Percentiles rank a stretch among this genome's conserved stretches.
Conservation (phyloP, 805 yeast species). For the Sungouiella blattae region DNA sequence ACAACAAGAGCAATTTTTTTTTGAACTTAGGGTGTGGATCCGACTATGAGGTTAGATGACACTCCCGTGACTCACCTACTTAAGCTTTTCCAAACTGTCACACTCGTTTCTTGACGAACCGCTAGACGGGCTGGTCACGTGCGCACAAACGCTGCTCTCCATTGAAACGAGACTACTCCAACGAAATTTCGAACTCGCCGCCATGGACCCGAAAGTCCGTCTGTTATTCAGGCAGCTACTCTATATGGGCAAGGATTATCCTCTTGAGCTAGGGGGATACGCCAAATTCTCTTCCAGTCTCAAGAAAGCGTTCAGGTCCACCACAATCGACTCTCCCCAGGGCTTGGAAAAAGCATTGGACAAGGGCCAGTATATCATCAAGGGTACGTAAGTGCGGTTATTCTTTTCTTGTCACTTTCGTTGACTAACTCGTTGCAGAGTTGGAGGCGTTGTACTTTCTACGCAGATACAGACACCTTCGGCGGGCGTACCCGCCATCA, state of each 20-base stretch:
- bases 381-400: slow-evolving; percentile 17
- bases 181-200: neutral
- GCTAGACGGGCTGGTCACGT: too few species aligned
- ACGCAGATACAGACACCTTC: slow-evolving; percentile 27
- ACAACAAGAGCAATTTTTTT: too few species aligned
- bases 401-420: neutral
- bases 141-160: neutral
- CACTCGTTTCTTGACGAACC: too few species aligned
- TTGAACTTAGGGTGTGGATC: too few species aligned
- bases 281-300: slow-evolving; percentile 18
- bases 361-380: slow-evolving; percentile 26
- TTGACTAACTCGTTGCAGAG: slow-evolving; percentile 18
- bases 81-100: too few species aligned
- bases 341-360: slow-evolving; percentile 23
- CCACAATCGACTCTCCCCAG: slow-evolving; percentile 10
- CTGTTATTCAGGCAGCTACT: slow-evolving; percentile 21
- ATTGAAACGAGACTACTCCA: too few species aligned
- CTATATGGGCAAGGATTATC: slow-evolving; percentile 35
- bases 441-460: slow-evolving; percentile 32
- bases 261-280: slow-evolving; percentile 29
- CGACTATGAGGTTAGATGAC: too few species aligned
- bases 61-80: too few species aligned
- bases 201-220: slow-evolving; percentile 15
- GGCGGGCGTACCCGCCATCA: slow-evolving; percentile 27
- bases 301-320: slow-evolving; percentile 19